Percentiles rank a stretch among this genome's conserved stretches.
These are phyloP conservation scores for Yamadazyma kanchanaburiensis DNA, from an alignment of 1,139 yeast genomes.

Conservation along the genomic window DNA sequence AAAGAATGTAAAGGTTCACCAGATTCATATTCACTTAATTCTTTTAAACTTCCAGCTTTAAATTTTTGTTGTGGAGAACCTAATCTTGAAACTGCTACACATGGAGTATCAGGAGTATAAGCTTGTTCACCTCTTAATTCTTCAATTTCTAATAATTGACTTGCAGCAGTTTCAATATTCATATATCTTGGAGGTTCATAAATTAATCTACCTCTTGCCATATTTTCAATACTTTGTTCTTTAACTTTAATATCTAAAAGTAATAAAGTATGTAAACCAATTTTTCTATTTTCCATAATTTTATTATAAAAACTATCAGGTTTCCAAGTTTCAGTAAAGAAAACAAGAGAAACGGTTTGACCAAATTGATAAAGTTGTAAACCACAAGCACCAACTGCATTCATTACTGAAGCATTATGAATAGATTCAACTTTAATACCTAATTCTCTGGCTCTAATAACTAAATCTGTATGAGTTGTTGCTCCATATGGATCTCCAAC, in stretches of 20 bases:
- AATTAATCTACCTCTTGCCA: constrained; percentile 88
- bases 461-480: constrained; percentile 93
- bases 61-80: constrained; percentile 84
- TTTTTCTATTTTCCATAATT: constrained; percentile 79
- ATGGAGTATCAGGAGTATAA: constrained; percentile 84
- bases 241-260: constrained; percentile 92
- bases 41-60: constrained; percentile 78
- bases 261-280: constrained; percentile 88
- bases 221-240: constrained; percentile 91
- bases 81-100: constrained; percentile 86
- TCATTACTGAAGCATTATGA: constrained; percentile 97
- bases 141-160: constrained; percentile 84
- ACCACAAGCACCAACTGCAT: constrained; percentile 98
- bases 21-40: constrained; percentile 75
- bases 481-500: constrained; percentile 99
- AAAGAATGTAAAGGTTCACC: constrained; percentile 95
- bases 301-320: constrained; percentile 94
- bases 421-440: constrained; percentile 75
- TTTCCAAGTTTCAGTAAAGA: constrained; percentile 92
- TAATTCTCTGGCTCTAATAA: constrained; percentile 83
- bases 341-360: constrained; percentile 92
- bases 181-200: constrained; percentile 97
- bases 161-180: constrained; percentile 87
- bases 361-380: constrained; percentile 93
- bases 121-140: constrained; percentile 70